A percentile compares a stretch with the other conserved stretches of the same genome.
phyloP scores from a whole-genome alignment of 139 green algal species.

The Chlamydomonas eustigma region DNA sequence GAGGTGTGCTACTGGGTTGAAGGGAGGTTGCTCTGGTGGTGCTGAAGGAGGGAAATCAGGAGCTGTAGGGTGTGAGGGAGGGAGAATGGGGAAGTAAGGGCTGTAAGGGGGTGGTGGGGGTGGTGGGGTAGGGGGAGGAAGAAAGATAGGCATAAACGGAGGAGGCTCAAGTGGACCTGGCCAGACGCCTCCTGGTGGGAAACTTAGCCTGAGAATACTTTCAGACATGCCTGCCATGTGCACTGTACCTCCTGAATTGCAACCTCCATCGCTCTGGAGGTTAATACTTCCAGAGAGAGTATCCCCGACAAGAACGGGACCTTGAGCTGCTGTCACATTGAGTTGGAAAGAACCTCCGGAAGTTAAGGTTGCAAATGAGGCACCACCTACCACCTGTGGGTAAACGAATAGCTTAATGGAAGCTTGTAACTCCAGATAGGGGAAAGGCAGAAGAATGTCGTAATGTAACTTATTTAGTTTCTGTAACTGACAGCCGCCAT shows the following conservation, averaged over 20 bases:
- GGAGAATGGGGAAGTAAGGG: not conserved
- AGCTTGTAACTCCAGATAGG: too few relatives aligned
- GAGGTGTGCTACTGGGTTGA: not conserved
- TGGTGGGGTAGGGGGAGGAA: too few relatives aligned
- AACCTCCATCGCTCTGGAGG: not conserved
- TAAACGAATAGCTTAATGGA: too few relatives aligned
- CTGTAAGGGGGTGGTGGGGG: too few relatives aligned
- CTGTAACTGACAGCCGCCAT: too few relatives aligned
- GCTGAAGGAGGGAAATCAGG: not conserved
- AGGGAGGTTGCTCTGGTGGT: too few relatives aligned
- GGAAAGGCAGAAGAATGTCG: too few relatives aligned
- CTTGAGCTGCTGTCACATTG: not conserved
- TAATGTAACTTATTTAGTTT: too few relatives aligned
- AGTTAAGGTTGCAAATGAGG: not conserved
- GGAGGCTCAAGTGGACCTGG: too few relatives aligned
- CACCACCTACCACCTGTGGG: not conserved
- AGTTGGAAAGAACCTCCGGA: not conserved
- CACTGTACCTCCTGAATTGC: not conserved
- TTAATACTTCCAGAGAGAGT: not conserved
- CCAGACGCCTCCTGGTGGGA: not conserved
- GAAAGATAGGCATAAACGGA: too few relatives aligned
- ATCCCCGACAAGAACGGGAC: not conserved
- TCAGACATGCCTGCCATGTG: not conserved
- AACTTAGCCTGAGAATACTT: not conserved
- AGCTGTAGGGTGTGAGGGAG: not conserved